Percentiles rank a stretch among this genome's conserved stretches.
These are phyloP conservation scores for Globisporangium megalacanthum DNA, from an alignment of 352 stramenopile genomes.

Conservation along the genomic window DNA sequence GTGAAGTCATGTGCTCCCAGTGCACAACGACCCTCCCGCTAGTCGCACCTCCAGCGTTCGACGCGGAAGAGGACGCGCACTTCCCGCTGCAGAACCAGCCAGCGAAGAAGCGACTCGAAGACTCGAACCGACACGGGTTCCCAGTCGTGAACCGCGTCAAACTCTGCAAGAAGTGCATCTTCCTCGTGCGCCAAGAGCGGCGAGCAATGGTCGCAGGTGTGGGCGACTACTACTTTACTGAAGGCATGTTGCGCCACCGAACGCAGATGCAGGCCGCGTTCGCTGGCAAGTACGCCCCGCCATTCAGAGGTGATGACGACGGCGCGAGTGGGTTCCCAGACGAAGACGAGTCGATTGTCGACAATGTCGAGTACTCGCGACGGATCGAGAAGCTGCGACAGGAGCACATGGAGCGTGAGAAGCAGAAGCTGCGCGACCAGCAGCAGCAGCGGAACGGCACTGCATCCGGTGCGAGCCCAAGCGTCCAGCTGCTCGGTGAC, in stretches of 20 bases:
- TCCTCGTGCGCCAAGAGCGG: slow-evolving; percentile 52
- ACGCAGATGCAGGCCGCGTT: slow-evolving; percentile 13
- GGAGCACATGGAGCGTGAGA: slow-evolving; percentile 61
- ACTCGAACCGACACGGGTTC: slow-evolving; percentile 37
- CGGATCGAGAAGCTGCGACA: slow-evolving; percentile 56
- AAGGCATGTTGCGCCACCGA: slow-evolving; percentile 46
- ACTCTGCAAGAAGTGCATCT: slow-evolving; percentile 78
- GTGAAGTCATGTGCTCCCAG: slow-evolving; percentile 62
- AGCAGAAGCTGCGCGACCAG: slow-evolving; percentile 31
- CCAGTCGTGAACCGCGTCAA: slow-evolving; percentile 61
- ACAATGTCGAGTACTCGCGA: slow-evolving; percentile 22
- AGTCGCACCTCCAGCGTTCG: slow-evolving; percentile 27
- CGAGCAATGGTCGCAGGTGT: slow-evolving; percentile 44
- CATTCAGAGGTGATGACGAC: slow-evolving; percentile 25
- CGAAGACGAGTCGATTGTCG: slow-evolving; percentile 23
- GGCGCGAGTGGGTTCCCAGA: slow-evolving; percentile 31
- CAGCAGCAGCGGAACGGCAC: neutral
- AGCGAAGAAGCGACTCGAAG: slow-evolving; percentile 33
- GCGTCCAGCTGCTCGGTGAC: slow-evolving; percentile 38
- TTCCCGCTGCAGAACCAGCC: slow-evolving; percentile 29
- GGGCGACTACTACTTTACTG: slow-evolving; percentile 39
- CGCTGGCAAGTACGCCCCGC: slow-evolving; percentile 15
- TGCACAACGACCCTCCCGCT: slow-evolving; percentile 68
- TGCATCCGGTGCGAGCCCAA: slow-evolving; percentile 13
- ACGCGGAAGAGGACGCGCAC: slow-evolving; percentile 9